Percentiles rank a stretch among this genome's conserved stretches.
These are phyloP conservation scores for Spizellomyces punctatus DNA, from an alignment of 192 early-diverging fungal species.

Conservation along the genomic window DNA sequence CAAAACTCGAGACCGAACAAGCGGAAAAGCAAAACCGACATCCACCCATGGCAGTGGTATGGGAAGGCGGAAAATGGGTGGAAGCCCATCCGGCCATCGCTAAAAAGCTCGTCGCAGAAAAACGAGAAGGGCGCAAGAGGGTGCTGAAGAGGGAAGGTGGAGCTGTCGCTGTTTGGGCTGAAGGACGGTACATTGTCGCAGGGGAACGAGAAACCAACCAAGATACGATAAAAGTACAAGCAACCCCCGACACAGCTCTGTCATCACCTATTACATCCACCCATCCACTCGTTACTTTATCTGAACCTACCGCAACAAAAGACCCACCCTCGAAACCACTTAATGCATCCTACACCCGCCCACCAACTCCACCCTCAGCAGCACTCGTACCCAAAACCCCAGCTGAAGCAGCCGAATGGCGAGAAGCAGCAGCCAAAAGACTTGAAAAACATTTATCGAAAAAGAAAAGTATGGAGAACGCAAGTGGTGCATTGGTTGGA, in stretches of 20 bases:
- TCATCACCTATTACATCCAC: too few relatives aligned
- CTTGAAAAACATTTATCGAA: constrained; percentile 11
- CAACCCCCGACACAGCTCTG: not conserved
- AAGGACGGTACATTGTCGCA: constrained; percentile 8
- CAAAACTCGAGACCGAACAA: not conserved
- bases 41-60: constrained; percentile 17
- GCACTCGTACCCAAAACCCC: constrained; percentile 23
- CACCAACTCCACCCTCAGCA: not conserved
- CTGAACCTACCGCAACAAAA: not conserved
- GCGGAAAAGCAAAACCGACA: not conserved
- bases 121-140: not conserved
- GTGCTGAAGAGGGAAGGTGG: constrained; percentile 22
- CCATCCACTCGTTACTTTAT: too few relatives aligned
- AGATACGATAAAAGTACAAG: not conserved
- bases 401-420: constrained; percentile 24
- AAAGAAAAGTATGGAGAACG: not conserved
- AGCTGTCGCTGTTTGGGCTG: constrained; percentile 22
- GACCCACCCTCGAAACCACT: not conserved
- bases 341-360: not conserved
- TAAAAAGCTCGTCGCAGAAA: constrained; percentile 5
- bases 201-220: not conserved
- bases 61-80: constrained; percentile 19
- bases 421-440: constrained; percentile 9
- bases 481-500: too few relatives aligned
- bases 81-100: constrained; percentile 28